These are phyloP conservation scores for Cutaneotrichosporon arboriforme DNA, from an alignment of 1,284 basidiomycete species.

Conservation along the genomic window DNA sequence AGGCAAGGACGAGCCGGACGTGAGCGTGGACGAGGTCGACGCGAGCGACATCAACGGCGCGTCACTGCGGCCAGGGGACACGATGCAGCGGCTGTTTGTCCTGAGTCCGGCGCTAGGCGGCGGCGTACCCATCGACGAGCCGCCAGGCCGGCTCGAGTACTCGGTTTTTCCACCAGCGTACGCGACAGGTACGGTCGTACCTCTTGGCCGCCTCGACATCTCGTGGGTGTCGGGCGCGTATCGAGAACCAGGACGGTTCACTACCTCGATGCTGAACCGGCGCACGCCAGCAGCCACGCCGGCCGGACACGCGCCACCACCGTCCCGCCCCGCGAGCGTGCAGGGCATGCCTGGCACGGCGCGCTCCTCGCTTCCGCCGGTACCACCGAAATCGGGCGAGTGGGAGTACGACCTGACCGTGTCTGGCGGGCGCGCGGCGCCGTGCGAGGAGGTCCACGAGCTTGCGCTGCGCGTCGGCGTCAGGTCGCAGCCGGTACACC, in stretches of 20 bases:
- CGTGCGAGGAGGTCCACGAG: conserved; percentile 24
- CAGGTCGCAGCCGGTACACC: conserved; percentile 12
- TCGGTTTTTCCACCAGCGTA: conserved; percentile 54
- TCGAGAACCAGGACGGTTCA: conserved; percentile 70
- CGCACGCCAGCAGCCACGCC: conserved; percentile 22
- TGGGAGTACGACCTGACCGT: conserved; percentile 39
- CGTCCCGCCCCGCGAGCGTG: not conserved
- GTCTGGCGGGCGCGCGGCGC: conserved; percentile 12
- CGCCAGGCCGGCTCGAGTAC: conserved; percentile 60
- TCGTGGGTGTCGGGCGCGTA: conserved; percentile 55
- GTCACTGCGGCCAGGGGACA: conserved; percentile 71
- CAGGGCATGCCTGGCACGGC: not conserved
- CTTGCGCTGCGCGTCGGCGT: conserved; percentile 25
- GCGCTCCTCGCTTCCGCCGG: conserved; percentile 3
- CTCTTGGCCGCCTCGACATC: conserved; percentile 73
- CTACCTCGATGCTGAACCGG: conserved; percentile 58
- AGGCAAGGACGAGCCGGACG: too few relatives aligned
- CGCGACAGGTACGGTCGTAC: conserved; percentile 62
- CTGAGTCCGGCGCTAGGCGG: conserved; percentile 54
- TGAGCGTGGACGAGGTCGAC: not conserved
- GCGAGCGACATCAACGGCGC: conserved; percentile 18
- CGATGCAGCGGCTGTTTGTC: conserved; percentile 76
- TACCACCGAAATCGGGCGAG: not conserved
- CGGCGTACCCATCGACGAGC: conserved; percentile 52
- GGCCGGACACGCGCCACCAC: not conserved